A percentile compares a stretch with the other conserved stretches of the same genome.
Evolutionary conservation across 2,329 filamentous ascomycete genomes (phyloP).

Genomic region (Rhinocladiella mackenziei): DNA sequence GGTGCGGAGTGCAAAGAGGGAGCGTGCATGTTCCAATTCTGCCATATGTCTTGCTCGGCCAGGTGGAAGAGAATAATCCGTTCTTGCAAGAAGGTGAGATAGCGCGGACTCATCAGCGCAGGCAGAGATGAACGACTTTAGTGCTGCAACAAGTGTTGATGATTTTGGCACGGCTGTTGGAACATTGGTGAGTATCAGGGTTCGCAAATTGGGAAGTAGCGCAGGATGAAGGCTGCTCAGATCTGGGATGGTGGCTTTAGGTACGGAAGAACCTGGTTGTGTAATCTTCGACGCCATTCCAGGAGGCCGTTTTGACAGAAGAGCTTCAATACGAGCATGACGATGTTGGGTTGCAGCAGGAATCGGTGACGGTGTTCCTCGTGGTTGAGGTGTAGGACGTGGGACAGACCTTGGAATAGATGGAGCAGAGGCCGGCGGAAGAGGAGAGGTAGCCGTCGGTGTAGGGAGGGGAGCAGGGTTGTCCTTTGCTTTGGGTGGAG

Average conservation of each 20-base stretch:
- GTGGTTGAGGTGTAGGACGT: neutral
- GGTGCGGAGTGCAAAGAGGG: conserved; percentile 53
- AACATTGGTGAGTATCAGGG: conserved; percentile 55
- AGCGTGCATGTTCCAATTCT: conserved; percentile 47
- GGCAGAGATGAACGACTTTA: conserved; percentile 54
- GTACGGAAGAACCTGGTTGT: conserved; percentile 16
- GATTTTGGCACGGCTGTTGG: conserved; percentile 44
- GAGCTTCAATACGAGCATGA: conserved; percentile 35
- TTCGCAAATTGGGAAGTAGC: conserved; percentile 52
- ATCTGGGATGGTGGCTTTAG: conserved; percentile 31
- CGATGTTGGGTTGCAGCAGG: conserved; percentile 24
- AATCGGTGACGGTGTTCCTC: conserved; percentile 1
- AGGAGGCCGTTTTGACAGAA: conserved; percentile 39
- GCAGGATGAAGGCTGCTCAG: conserved; percentile 50
- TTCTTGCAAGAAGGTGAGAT: conserved; percentile 50
- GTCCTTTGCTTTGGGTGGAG: neutral
- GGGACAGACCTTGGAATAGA: neutral
- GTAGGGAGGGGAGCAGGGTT: conserved; percentile 1
- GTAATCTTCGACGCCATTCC: conserved; percentile 7
- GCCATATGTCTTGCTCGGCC: conserved; percentile 49
- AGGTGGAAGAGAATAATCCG: conserved; percentile 58
- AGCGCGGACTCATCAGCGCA: conserved; percentile 55
- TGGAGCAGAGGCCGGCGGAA: neutral
- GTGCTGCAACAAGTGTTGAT: conserved; percentile 40
- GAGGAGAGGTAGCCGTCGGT: neutral